phyloP scores from a whole-genome alignment of 179 eudicot genomes.

The Beta macrorhiza region DNA sequence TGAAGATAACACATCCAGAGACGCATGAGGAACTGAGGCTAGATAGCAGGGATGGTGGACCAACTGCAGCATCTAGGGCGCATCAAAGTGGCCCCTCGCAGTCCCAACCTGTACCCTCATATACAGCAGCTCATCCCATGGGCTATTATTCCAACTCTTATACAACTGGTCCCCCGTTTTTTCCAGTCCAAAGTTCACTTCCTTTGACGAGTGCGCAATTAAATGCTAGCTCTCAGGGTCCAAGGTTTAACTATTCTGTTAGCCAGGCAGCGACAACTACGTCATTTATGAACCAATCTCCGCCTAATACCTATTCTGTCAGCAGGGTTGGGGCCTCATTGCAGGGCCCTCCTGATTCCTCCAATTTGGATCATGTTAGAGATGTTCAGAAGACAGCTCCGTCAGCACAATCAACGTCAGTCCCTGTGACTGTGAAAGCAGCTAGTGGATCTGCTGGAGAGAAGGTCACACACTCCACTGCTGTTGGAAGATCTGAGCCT shows the following conservation, averaged over 20 bases:
- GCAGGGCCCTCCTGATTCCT: constrained; percentile 32
- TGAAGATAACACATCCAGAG: constrained; percentile 91
- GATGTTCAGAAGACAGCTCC: constrained; percentile 30
- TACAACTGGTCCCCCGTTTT: constrained; percentile 34
- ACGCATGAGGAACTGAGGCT: constrained; percentile 90
- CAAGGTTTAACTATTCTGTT: constrained; percentile 47
- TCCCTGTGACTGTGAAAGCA: constrained; percentile 56
- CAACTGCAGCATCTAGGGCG: constrained; percentile 47
- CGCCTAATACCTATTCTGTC: constrained; percentile 33
- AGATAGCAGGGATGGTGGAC: constrained; percentile 53
- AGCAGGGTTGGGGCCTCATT: constrained; percentile 28
- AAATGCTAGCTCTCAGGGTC: constrained; percentile 41
- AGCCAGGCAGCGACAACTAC: constrained; percentile 40
- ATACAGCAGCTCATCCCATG: constrained; percentile 45
- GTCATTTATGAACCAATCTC: constrained; percentile 37
- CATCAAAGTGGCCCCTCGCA: constrained; percentile 52
- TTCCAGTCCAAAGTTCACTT: constrained; percentile 40
- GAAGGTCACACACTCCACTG: constrained; percentile 29
- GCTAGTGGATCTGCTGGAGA: constrained; percentile 39
- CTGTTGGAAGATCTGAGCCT: constrained; percentile 39
- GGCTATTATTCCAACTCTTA: constrained; percentile 56
- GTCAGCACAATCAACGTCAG: constrained; percentile 35
- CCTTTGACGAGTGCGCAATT: constrained; percentile 44
- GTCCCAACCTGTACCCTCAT: constrained; percentile 50
- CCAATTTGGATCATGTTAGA: constrained; percentile 34